These are phyloP conservation scores for Phaeosphaeriaceae sp. DNA, from an alignment of 2,329 filamentous ascomycete genomes.

Conservation along the genomic window DNA sequence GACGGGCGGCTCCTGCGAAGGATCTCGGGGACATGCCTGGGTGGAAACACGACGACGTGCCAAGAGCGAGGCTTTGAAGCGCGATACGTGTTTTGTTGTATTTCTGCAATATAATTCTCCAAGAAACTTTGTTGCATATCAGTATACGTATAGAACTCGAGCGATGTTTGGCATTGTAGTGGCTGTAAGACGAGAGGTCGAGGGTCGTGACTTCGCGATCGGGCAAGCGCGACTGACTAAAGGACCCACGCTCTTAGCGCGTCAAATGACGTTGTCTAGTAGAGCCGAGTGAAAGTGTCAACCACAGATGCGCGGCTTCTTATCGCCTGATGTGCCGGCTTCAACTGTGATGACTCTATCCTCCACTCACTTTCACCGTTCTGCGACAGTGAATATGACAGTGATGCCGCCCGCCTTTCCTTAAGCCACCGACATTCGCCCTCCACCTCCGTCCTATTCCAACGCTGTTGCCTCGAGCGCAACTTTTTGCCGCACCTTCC, in stretches of 20 bases:
- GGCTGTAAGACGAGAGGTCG: neutral
- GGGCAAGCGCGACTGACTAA: neutral
- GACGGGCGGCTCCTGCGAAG: constrained; percentile 50
- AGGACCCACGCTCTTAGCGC: constrained; percentile 1
- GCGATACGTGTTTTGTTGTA: too few species aligned
- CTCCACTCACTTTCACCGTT: neutral
- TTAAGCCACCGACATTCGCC: neutral
- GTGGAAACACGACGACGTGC: constrained; percentile 44
- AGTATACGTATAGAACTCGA: neutral
- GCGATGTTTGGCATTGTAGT: neutral
- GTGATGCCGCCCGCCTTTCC: neutral
- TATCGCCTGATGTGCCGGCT: constrained; percentile 4
- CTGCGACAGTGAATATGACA: neutral
- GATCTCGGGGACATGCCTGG: constrained; percentile 57
- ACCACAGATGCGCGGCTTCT: constrained; percentile 1
- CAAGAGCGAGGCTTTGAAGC: constrained; percentile 13
- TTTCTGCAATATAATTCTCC: too few species aligned
- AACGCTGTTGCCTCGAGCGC: constrained; percentile 23
- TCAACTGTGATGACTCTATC: neutral
- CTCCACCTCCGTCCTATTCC: constrained; percentile 4
- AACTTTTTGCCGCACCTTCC: constrained; percentile 4
- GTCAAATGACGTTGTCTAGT: constrained; percentile 8
- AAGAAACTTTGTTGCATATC: neutral
- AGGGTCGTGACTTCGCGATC: constrained; percentile 8
- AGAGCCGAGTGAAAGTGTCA: neutral